Evolutionary conservation across 2,329 filamentous ascomycete species (phyloP).

Genomic region (Dactylellina haptotyla): DNA sequence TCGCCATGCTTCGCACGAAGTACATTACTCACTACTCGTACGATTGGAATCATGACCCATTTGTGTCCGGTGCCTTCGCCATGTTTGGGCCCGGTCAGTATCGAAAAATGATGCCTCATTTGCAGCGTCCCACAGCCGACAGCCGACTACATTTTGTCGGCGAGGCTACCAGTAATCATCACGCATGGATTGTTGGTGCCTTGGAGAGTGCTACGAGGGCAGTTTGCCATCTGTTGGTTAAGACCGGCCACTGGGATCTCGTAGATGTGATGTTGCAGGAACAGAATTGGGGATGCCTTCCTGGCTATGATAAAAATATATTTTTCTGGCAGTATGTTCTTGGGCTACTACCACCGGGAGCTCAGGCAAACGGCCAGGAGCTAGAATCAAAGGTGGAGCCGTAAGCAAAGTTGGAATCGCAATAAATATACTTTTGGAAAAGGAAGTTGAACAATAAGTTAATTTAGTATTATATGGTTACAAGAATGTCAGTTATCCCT

Average conservation of each 20-base stretch:
- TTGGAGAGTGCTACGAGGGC: conserved; percentile 60
- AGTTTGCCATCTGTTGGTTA: conserved; percentile 44
- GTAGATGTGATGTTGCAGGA: background rate
- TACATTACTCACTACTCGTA: conserved; percentile 54
- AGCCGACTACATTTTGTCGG: conserved; percentile 61
- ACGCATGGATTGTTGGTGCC: conserved; percentile 62
- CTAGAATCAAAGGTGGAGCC: too few relatives aligned
- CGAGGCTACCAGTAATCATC: conserved; percentile 61
- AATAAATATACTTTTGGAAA: too few relatives aligned
- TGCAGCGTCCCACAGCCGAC: conserved; percentile 58
- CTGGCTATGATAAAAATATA: conserved; percentile 14
- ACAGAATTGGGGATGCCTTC: background rate
- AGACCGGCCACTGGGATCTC: background rate
- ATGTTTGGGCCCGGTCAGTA: conserved; percentile 63
- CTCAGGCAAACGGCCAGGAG: background rate
- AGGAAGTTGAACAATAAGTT: too few relatives aligned
- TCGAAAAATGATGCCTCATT: conserved; percentile 59
- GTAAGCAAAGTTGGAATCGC: too few relatives aligned
- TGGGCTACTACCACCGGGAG: background rate
- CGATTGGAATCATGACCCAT: conserved; percentile 61
- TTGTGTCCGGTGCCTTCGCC: conserved; percentile 62
- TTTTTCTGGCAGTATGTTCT: conserved; percentile 28
- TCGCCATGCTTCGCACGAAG: conserved; percentile 12
- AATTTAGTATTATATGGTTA: too few relatives aligned
- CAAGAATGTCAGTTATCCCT: too few relatives aligned